Percentiles rank a stretch among this genome's conserved stretches.
These are phyloP conservation scores for Hirsutella thompsonii DNA, from an alignment of 2,329 filamentous ascomycete species.

Conservation along the genomic window DNA sequence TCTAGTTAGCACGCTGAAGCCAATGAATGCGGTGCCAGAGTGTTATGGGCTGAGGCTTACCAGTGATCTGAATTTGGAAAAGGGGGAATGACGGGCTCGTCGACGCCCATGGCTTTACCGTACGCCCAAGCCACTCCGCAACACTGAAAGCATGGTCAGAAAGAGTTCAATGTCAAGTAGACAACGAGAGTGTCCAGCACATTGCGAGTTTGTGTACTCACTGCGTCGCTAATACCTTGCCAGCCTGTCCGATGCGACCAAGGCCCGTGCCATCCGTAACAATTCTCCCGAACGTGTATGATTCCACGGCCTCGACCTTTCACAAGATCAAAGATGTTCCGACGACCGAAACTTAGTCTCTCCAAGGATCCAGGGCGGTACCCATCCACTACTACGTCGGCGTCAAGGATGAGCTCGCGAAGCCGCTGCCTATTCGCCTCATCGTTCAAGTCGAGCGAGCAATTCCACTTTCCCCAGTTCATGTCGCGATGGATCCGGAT, in stretches of 20 bases:
- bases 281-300: constrained; percentile 36
- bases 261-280: constrained; percentile 37
- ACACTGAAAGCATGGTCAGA: constrained; percentile 7
- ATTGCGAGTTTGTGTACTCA: constrained; percentile 7
- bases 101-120: constrained; percentile 25
- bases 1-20: background rate
- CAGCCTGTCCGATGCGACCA: constrained; percentile 33
- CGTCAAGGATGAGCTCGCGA: constrained; percentile 40
- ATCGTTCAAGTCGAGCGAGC: constrained; percentile 45
- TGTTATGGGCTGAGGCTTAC: constrained; percentile 3
- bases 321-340: background rate
- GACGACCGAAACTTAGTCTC: background rate
- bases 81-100: constrained; percentile 14
- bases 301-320: constrained; percentile 3
- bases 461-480: constrained; percentile 53
- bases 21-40: background rate
- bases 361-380: constrained; percentile 41
- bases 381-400: constrained; percentile 51
- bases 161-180: too few species aligned
- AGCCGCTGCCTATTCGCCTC: constrained; percentile 35
- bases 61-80: constrained; percentile 19
- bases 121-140: constrained; percentile 32
- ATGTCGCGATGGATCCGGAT: constrained; percentile 51
- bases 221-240: constrained; percentile 39
- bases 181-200: too few species aligned